phyloP scores from a whole-genome alignment of 2,329 filamentous ascomycete genomes.

The Metarhizium rileyi region DNA sequence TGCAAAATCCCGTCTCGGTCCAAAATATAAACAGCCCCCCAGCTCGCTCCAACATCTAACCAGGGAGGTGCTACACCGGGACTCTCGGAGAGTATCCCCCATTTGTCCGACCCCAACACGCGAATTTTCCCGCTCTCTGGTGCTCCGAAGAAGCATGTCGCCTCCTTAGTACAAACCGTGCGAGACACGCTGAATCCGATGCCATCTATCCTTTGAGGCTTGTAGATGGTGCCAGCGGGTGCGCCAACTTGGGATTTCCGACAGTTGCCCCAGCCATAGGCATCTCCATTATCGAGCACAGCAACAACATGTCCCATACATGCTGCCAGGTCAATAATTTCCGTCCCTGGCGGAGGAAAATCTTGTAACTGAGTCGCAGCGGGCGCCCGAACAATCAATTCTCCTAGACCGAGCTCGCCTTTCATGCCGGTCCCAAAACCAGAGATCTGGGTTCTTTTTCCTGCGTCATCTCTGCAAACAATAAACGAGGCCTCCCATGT shows the following conservation, averaged over 20 bases:
- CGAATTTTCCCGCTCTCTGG: slow-evolving; percentile 46
- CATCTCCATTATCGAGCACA: slow-evolving; percentile 64
- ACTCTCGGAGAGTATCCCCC: slow-evolving; percentile 48
- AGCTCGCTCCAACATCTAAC: slow-evolving; percentile 65
- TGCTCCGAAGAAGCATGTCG: slow-evolving; percentile 62
- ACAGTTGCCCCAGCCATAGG: slow-evolving; percentile 82
- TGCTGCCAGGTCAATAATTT: slow-evolving; percentile 57
- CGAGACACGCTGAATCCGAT: slow-evolving; percentile 52
- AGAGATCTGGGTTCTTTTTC: slow-evolving; percentile 41
- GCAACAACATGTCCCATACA: slow-evolving; percentile 70
- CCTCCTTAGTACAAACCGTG: slow-evolving; percentile 74
- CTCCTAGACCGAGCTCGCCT: slow-evolving; percentile 62
- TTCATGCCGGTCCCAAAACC: slow-evolving; percentile 57
- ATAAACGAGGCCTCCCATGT: slow-evolving; percentile 71
- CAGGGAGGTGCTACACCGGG: slow-evolving; percentile 46
- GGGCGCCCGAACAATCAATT: slow-evolving; percentile 37
- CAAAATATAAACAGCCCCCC: slow-evolving; percentile 72
- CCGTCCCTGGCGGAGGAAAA: slow-evolving; percentile 53
- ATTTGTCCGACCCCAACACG: slow-evolving; percentile 69
- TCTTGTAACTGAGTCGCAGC: slow-evolving; percentile 40
- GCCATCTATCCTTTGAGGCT: slow-evolving; percentile 50
- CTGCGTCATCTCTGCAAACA: slow-evolving; percentile 36
- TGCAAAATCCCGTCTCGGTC: slow-evolving; percentile 47
- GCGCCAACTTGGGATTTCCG: slow-evolving; percentile 75
- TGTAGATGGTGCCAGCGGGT: slow-evolving; percentile 41